phyloP scores from a whole-genome alignment of 176 grass and related monocot species.

The Musa schizocarpa region DNA sequence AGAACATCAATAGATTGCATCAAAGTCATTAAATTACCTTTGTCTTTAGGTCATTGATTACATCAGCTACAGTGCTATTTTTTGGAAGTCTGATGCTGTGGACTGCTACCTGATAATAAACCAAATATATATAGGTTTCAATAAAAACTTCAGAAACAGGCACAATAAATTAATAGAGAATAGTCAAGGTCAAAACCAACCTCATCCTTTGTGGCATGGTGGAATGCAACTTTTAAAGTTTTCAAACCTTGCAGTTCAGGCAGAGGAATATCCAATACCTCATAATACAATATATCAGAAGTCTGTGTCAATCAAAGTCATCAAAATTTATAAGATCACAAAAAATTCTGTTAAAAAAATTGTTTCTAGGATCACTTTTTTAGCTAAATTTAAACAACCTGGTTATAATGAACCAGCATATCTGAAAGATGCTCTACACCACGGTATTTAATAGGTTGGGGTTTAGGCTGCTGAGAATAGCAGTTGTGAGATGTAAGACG shows the following conservation, averaged over 20 bases:
- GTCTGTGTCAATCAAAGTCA: conserved; percentile 47
- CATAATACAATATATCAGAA: conserved; percentile 98
- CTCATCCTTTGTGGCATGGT: conserved; percentile 89
- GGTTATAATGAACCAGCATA: conserved; percentile 96
- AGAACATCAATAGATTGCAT: not conserved
- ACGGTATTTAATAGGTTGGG: conserved; percentile 91
- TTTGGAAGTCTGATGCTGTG: conserved; percentile 47
- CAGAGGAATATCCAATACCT: conserved; percentile 93
- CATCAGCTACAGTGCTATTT: conserved; percentile 35
- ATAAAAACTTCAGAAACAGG: too few relatives aligned
- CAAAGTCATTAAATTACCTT: conserved; percentile 32
- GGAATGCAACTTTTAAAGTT: conserved; percentile 90
- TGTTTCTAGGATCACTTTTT: not conserved
- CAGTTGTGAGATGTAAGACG: conserved; percentile 97
- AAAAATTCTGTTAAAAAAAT: not conserved
- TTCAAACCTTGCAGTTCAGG: conserved; percentile 95
- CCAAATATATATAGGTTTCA: not conserved
- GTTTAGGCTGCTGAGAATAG: conserved; percentile 98
- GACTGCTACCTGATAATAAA: conserved; percentile 29
- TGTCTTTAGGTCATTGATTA: conserved; percentile 52
- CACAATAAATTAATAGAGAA: too few relatives aligned
- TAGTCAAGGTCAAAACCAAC: conserved; percentile 28
- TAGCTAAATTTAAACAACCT: conserved; percentile 35
- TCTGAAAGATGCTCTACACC: conserved; percentile 75
- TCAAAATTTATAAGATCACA: not conserved